phyloP scores from a whole-genome alignment of 164 flowering plant genomes.

The Pachysandra terminalis region DNA sequence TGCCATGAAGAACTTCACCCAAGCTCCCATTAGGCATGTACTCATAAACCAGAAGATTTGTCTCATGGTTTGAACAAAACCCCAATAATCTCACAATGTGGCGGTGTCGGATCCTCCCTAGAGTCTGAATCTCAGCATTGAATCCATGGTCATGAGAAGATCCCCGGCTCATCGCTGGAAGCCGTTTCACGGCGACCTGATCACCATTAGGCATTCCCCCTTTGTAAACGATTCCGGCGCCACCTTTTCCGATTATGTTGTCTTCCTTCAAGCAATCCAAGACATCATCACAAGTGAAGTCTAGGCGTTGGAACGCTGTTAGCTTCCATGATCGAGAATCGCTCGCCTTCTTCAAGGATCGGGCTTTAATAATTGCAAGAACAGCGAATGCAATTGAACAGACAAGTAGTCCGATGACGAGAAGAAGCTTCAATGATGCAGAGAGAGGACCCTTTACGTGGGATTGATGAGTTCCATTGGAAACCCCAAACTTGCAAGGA shows the following conservation, averaged over 20 bases:
- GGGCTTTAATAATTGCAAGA: slow-evolving; percentile 84
- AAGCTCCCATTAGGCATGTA: slow-evolving; percentile 98
- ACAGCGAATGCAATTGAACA: slow-evolving; percentile 90
- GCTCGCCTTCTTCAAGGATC: slow-evolving; percentile 73
- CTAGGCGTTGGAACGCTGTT: slow-evolving; percentile 92
- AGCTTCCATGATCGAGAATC: slow-evolving; percentile 85
- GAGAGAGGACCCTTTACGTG: slow-evolving; percentile 68
- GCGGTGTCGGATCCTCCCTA: slow-evolving; percentile 92
- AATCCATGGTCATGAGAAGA: slow-evolving; percentile 95
- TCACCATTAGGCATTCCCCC: slow-evolving; percentile 85
- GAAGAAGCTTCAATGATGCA: slow-evolving; percentile 74
- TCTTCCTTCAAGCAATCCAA: slow-evolving; percentile 88
- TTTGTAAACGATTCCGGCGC: slow-evolving; percentile 96
- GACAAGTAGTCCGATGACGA: slow-evolving; percentile 83
- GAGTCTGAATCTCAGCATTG: slow-evolving; percentile 94
- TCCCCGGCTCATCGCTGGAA: slow-evolving; percentile 88
- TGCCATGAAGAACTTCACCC: slow-evolving; percentile 96
- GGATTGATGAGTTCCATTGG: slow-evolving; percentile 33
- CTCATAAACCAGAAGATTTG: slow-evolving; percentile 91
- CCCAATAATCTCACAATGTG: slow-evolving; percentile 91
- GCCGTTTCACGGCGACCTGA: slow-evolving; percentile 83
- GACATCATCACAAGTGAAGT: slow-evolving; percentile 85
- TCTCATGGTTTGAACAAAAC: slow-evolving; percentile 93
- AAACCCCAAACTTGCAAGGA: slow-evolving; percentile 66
- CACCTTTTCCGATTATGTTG: slow-evolving; percentile 97